A percentile compares a stretch with the other conserved stretches of the same genome.
phyloP scores from a whole-genome alignment of 2,329 filamentous ascomycete species.

The Akanthomyces muscarius region DNA sequence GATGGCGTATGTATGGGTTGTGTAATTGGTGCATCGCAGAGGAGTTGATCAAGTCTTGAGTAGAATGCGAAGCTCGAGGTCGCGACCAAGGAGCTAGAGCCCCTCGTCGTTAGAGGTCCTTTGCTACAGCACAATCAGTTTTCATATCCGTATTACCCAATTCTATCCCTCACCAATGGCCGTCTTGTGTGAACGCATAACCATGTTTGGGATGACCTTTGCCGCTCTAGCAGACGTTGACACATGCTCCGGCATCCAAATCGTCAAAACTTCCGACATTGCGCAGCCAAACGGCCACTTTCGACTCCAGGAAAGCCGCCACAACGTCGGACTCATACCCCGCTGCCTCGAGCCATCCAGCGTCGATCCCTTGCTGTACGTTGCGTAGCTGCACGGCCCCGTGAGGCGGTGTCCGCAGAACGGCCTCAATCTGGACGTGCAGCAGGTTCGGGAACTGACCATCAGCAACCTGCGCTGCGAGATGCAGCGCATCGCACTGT shows the following conservation, averaged over 20 bases:
- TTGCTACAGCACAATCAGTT: too few relatives aligned
- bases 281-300: not conserved
- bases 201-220: too few relatives aligned
- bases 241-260: not conserved
- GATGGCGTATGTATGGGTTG: too few relatives aligned
- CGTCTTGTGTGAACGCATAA: too few relatives aligned
- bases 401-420: not conserved
- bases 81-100: too few relatives aligned
- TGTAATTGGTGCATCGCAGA: too few relatives aligned
- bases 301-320: not conserved
- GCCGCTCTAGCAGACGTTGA: not conserved
- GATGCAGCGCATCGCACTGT: not conserved
- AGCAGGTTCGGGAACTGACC: not conserved
- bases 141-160: too few relatives aligned
- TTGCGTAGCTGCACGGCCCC: not conserved
- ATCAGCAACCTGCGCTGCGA: not conserved
- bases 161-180: too few relatives aligned
- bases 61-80: too few relatives aligned
- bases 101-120: too few relatives aligned
- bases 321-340: not conserved
- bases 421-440: not conserved
- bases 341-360: not conserved
- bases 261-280: not conserved
- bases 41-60: too few relatives aligned
- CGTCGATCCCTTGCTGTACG: not conserved